Evolutionary conservation across 2,329 filamentous ascomycete genomes (phyloP).

Genomic region (Fusarium robinianum): DNA sequence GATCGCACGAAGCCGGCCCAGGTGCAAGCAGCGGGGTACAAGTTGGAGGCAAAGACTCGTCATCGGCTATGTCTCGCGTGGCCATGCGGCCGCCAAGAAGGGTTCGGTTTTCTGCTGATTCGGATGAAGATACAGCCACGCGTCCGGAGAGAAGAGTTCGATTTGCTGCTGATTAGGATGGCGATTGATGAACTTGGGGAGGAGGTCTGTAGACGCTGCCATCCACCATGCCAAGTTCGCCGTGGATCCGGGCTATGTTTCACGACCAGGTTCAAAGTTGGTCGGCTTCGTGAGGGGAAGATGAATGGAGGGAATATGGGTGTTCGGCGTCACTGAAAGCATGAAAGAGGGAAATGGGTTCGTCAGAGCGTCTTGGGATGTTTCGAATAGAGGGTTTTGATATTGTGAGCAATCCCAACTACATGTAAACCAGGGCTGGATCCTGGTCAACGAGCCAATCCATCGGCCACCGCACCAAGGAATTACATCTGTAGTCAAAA

Average conservation of each 20-base stretch:
- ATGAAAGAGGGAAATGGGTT: slow-evolving; percentile 2
- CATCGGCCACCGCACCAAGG: too few species aligned
- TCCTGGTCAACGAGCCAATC: slow-evolving; percentile 1
- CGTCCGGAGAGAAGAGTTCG: slow-evolving; percentile 15
- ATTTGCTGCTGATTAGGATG: not conserved
- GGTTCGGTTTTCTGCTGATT: slow-evolving; percentile 39
- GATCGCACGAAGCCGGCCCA: slow-evolving; percentile 23
- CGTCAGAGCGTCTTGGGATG: not conserved
- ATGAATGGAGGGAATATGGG: too few species aligned
- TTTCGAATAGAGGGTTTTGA: not conserved
- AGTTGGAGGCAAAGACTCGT: slow-evolving; percentile 11
- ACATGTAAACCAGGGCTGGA: not conserved
- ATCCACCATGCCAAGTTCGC: slow-evolving; percentile 13
- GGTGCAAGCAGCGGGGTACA: slow-evolving; percentile 14
- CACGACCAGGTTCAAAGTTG: slow-evolving; percentile 30
- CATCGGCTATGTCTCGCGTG: slow-evolving; percentile 19
- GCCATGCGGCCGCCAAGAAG: slow-evolving; percentile 38
- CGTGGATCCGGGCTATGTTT: slow-evolving; percentile 22
- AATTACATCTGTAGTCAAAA: too few species aligned
- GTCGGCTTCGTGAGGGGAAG: slow-evolving; percentile 12
- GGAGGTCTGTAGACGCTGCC: not conserved
- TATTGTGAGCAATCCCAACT: not conserved
- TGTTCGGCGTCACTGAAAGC: slow-evolving; percentile 19
- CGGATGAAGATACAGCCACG: too few species aligned
- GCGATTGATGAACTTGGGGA: not conserved